phyloP scores from a whole-genome alignment of 441 rosid genomes.

The Populus hybrid region DNA sequence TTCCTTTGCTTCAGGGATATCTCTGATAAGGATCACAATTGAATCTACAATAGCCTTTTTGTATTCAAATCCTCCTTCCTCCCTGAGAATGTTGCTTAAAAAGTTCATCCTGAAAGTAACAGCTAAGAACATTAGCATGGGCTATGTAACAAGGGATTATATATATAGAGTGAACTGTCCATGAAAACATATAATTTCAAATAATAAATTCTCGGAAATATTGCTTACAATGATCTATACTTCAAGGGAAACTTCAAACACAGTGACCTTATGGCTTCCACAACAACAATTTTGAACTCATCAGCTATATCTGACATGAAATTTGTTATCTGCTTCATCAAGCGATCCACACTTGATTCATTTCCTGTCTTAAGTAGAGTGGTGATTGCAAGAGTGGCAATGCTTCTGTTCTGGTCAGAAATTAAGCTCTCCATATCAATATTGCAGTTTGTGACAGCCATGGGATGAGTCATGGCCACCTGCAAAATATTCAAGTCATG shows the following conservation, averaged over 20 bases:
- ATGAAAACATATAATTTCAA: not conserved
- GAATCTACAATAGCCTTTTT: slow-evolving; percentile 97
- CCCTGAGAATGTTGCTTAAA: slow-evolving; percentile 92
- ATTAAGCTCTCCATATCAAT: slow-evolving; percentile 99
- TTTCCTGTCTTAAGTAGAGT: slow-evolving; percentile 96
- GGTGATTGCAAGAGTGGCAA: slow-evolving; percentile 96
- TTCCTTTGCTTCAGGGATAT: slow-evolving; percentile 96
- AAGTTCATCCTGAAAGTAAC: slow-evolving; percentile 84
- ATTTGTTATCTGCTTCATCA: slow-evolving; percentile 97
- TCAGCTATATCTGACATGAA: slow-evolving; percentile 99
- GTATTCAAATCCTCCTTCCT: slow-evolving; percentile 98
- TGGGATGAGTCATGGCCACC: slow-evolving; percentile 99
- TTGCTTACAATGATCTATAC: slow-evolving; percentile 82
- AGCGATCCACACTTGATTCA: slow-evolving; percentile 91
- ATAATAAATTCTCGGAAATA: not conserved
- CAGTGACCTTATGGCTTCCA: slow-evolving; percentile 90
- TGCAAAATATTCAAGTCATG: slow-evolving; percentile 30
- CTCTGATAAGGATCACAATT: slow-evolving; percentile 86
- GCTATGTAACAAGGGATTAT: slow-evolving; percentile 1
- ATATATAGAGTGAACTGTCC: not conserved
- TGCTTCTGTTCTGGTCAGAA: slow-evolving; percentile 96
- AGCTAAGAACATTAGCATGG: slow-evolving; percentile 1
- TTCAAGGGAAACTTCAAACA: slow-evolving; percentile 95
- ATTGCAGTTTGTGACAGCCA: slow-evolving; percentile 98
- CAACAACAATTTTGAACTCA: slow-evolving; percentile 97